phyloP scores from a whole-genome alignment of 2,329 filamentous ascomycete species.

The Erysiphe neolycopersici region DNA sequence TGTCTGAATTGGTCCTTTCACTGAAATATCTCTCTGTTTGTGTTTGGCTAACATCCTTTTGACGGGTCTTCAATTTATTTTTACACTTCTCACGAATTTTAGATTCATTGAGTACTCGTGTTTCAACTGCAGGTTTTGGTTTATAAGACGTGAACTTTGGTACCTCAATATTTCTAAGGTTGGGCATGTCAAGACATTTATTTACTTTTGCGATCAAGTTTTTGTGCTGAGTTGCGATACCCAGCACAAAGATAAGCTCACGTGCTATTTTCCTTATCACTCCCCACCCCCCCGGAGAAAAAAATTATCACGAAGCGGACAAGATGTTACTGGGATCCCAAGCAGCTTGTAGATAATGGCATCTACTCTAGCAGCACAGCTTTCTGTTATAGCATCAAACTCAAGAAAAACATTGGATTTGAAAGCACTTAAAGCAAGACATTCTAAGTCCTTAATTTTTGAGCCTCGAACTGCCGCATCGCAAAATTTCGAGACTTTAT shows the following conservation, averaged over 20 bases:
- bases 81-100: no score
- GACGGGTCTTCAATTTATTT: no score
- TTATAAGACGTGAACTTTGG: constrained; percentile 55
- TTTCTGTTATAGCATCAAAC: constrained; percentile 73
- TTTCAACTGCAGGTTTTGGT: constrained; percentile 17
- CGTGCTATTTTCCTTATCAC: no score
- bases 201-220: background rate
- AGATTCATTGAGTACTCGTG: no score
- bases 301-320: no score
- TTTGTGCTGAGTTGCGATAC: no score
- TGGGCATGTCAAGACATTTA: background rate
- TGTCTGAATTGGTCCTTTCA: no score
- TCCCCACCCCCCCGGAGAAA: no score
- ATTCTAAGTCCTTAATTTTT: constrained; percentile 88
- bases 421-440: constrained; percentile 73
- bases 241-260: no score
- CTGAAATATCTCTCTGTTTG: no score
- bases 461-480: constrained; percentile 59
- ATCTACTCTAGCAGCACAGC: constrained; percentile 71
- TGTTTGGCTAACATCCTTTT: no score
- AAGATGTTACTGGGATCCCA: no score
- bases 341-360: constrained; percentile 26
- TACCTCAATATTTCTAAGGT: constrained; percentile 15
- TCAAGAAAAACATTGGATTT: constrained; percentile 79
- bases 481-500: constrained; percentile 78